These are phyloP conservation scores for Daldinia caldariorum DNA, from an alignment of 495 filamentous ascomycete genomes.

Conservation along the genomic window DNA sequence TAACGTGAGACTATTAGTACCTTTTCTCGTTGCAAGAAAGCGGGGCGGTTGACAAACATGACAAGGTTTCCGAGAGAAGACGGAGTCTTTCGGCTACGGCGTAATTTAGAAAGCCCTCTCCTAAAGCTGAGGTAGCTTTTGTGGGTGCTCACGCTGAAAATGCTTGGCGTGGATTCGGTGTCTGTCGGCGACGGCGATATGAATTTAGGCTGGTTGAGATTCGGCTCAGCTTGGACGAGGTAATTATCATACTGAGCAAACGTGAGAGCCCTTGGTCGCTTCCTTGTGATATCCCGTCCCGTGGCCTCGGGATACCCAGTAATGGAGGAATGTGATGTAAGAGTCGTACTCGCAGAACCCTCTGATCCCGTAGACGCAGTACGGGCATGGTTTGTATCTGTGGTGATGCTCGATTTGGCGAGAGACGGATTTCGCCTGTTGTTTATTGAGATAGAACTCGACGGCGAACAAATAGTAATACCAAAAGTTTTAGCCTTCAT, in stretches of 20 bases:
- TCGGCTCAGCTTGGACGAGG: slow-evolving; percentile 54
- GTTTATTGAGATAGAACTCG: slow-evolving; percentile 36
- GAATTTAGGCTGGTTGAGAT: slow-evolving; percentile 52
- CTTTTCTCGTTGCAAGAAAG: not conserved
- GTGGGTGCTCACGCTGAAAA: slow-evolving; percentile 51
- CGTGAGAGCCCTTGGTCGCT: slow-evolving; percentile 54
- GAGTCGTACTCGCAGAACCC: slow-evolving; percentile 46
- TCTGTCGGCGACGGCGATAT: slow-evolving; percentile 33
- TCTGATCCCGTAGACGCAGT: slow-evolving; percentile 52
- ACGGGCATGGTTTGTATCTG: slow-evolving; percentile 48
- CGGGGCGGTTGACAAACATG: slow-evolving; percentile 47
- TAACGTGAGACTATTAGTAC: slow-evolving; percentile 28
- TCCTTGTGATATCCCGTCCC: slow-evolving; percentile 40
- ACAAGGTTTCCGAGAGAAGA: slow-evolving; percentile 44
- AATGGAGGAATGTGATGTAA: slow-evolving; percentile 51
- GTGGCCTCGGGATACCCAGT: slow-evolving; percentile 24
- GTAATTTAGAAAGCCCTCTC: slow-evolving; percentile 52
- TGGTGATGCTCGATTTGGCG: slow-evolving; percentile 51
- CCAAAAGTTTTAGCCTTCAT: slow-evolving; percentile 54
- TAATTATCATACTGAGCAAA: slow-evolving; percentile 65
- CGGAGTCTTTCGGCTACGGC: slow-evolving; percentile 45
- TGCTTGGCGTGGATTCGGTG: slow-evolving; percentile 42
- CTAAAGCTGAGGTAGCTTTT: slow-evolving; percentile 56
- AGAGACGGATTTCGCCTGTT: slow-evolving; percentile 44
- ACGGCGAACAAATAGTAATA: slow-evolving; percentile 52